These are phyloP conservation scores for Mortierella hygrophila DNA, from an alignment of 192 early-diverging fungal species.

Conservation along the genomic window DNA sequence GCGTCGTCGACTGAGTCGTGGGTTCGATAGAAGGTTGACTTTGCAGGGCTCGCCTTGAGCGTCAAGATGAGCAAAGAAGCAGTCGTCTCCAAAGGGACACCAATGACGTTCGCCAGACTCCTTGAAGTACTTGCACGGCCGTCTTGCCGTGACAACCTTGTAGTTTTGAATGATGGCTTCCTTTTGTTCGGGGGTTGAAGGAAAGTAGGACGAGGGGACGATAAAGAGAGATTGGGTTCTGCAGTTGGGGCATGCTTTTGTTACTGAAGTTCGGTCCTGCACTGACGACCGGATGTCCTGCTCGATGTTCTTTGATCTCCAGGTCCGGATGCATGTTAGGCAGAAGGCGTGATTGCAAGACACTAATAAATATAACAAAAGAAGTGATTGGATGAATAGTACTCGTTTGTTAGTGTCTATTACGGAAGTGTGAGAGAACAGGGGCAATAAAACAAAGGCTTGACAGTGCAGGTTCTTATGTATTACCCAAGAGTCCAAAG, in stretches of 20 bases:
- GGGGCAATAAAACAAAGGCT: not conserved
- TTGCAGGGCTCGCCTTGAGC: constrained; percentile 28
- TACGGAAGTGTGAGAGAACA: not conserved
- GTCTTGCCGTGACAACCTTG: constrained; percentile 3
- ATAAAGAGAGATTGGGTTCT: constrained; percentile 46
- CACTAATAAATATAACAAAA: constrained; percentile 3
- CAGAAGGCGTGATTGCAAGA: constrained; percentile 56
- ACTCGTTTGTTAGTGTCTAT: not conserved
- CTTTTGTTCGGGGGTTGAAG: constrained; percentile 35
- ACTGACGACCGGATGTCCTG: constrained; percentile 6
- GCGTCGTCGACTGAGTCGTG: constrained; percentile 9
- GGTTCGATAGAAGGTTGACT: constrained; percentile 38
- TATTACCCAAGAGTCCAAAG: constrained; percentile 44
- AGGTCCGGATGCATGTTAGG: constrained; percentile 48
- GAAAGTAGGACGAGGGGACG: constrained; percentile 49
- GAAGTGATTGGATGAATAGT: not conserved
- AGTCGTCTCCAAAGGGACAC: constrained; percentile 50
- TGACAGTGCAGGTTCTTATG: not conserved
- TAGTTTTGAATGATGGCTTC: constrained; percentile 40
- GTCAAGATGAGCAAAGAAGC: constrained; percentile 49
- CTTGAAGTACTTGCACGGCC: constrained; percentile 22
- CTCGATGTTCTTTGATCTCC: constrained; percentile 46
- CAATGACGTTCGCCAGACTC: constrained; percentile 42
- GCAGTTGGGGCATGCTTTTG: constrained; percentile 52
- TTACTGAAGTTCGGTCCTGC: constrained; percentile 25